phyloP scores from a whole-genome alignment of 2,329 filamentous ascomycete genomes.

The Plectosphaerella plurivora region DNA sequence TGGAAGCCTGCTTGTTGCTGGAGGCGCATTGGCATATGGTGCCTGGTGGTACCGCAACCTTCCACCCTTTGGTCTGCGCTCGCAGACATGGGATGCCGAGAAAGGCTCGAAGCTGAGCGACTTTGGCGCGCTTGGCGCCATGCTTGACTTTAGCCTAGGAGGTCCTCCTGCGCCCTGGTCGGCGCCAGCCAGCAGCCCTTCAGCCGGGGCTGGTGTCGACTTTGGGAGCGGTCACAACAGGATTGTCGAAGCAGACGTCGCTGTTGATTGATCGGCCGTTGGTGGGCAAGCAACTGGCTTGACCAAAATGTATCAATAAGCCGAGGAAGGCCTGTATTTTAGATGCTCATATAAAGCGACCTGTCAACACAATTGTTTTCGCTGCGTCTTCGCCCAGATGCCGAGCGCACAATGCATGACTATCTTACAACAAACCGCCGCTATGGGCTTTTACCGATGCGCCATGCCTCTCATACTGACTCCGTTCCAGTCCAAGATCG shows the following conservation, averaged over 20 bases:
- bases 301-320: too few relatives aligned
- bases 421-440: background rate
- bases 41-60: slow-evolving; percentile 34
- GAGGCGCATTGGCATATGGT: slow-evolving; percentile 32
- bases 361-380: background rate
- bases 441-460: too few relatives aligned
- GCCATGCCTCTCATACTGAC: too few relatives aligned
- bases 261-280: slow-evolving; percentile 5
- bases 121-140: slow-evolving; percentile 43
- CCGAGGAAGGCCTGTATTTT: background rate
- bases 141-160: slow-evolving; percentile 26
- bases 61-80: slow-evolving; percentile 38
- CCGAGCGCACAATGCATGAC: background rate
- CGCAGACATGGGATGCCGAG: slow-evolving; percentile 36
- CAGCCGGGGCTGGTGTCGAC: slow-evolving; percentile 3
- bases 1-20: slow-evolving; percentile 28
- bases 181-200: slow-evolving; percentile 1
- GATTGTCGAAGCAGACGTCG: slow-evolving; percentile 10
- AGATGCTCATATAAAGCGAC: background rate
- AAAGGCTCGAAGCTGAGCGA: slow-evolving; percentile 26
- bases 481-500: too few relatives aligned
- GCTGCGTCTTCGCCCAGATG: background rate
- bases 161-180: slow-evolving; percentile 4
- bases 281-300: too few relatives aligned
- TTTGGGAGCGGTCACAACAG: slow-evolving; percentile 4